Evolutionary conservation across 257 asterid species (phyloP).

Genomic region (Capsicum pubescens): DNA sequence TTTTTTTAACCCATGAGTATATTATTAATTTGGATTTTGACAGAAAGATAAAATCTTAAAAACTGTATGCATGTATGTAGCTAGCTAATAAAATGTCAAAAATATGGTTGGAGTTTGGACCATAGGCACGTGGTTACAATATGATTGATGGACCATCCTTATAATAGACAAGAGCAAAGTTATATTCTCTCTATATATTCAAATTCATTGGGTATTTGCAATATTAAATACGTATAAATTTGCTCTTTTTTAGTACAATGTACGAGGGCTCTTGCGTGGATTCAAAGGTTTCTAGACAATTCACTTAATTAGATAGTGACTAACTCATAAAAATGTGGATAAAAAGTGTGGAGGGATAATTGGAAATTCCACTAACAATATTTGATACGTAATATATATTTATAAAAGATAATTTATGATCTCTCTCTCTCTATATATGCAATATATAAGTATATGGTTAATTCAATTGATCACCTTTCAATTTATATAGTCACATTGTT

Average conservation of each 20-base stretch:
- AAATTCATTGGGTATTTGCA: background rate
- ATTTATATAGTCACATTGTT: background rate
- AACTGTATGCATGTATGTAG: background rate
- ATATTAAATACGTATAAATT: background rate
- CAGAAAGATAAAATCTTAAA: background rate
- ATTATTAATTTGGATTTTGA: too few relatives aligned
- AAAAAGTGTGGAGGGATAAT: too few relatives aligned
- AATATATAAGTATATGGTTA: background rate
- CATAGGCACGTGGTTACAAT: background rate
- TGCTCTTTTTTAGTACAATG: background rate
- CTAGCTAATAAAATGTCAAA: background rate
- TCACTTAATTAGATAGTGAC: too few relatives aligned
- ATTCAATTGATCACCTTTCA: background rate
- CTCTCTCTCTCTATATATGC: accelerated
- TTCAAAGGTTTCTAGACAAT: background rate
- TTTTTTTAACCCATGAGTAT: too few relatives aligned
- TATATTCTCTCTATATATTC: background rate
- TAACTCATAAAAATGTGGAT: background rate
- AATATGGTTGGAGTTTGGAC: background rate
- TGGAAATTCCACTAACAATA: too few relatives aligned
- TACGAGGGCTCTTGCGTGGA: background rate
- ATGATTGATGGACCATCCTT: constrained; percentile 4
- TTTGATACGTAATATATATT: too few relatives aligned
- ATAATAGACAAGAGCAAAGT: background rate
- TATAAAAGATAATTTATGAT: too few relatives aligned